A percentile compares a stretch with the other conserved stretches of the same genome.
Conservation (phyloP, 139 green algal genomes). For the Chlorella sorokiniana region DNA sequence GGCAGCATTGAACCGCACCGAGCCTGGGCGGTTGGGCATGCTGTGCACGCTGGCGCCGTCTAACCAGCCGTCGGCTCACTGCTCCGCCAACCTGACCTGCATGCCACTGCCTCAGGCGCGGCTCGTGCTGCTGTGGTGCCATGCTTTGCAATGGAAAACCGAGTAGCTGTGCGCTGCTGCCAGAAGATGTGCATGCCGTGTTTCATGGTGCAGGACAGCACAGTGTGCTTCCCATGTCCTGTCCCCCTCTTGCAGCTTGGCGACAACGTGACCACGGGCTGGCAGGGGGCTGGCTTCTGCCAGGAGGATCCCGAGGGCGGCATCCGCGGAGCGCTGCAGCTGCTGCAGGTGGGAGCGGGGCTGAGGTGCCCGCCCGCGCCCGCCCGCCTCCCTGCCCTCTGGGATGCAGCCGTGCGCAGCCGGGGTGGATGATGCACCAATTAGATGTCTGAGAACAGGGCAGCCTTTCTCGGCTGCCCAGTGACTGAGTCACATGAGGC, state of each 20-base stretch:
- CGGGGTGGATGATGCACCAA: neutral
- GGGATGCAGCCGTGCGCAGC: neutral
- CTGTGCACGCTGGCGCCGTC: constrained; percentile 13
- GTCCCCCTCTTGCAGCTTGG: neutral
- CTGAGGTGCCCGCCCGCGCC: too few species aligned
- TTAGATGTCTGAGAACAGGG: neutral
- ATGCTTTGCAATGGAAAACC: too few species aligned
- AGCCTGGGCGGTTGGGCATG: neutral
- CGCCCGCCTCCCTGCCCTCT: too few species aligned
- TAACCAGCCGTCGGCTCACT: neutral
- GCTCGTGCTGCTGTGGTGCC: neutral
- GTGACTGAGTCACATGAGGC: too few species aligned
- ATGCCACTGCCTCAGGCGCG: constrained; percentile 7
- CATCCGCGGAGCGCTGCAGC: neutral
- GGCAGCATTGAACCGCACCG: neutral
- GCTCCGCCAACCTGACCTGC: neutral
- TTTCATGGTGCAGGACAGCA: neutral
- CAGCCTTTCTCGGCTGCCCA: neutral
- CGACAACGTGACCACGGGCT: neutral
- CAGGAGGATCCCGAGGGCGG: neutral
- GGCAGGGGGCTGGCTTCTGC: constrained; percentile 27
- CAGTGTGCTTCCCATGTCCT: neutral
- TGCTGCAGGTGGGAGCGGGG: constrained; percentile 22
- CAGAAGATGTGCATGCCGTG: neutral
- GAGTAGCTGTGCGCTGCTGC: too few species aligned